phyloP scores from a whole-genome alignment of 1,139 yeast species.

The Magnusiomyces paraingens region DNA sequence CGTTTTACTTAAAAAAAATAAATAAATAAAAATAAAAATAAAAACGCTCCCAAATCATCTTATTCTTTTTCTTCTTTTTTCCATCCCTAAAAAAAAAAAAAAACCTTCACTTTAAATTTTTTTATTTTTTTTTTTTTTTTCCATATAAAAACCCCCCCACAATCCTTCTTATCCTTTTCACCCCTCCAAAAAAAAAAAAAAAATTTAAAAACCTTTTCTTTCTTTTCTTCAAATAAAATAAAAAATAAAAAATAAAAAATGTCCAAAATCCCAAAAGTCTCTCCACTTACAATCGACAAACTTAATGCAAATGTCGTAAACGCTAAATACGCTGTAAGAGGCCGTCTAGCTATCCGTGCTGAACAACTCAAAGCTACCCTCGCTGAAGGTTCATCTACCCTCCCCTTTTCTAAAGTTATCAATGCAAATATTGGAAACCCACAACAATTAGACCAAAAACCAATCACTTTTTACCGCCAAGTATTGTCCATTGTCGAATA shows the following conservation, averaged over 20 bases:
- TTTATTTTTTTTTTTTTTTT: no score
- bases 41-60: no score
- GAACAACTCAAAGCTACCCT: conserved; percentile 66
- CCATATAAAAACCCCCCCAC: not conserved
- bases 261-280: not conserved
- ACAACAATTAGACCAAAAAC: conserved; percentile 89
- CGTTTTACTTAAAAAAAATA: no score
- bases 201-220: no score
- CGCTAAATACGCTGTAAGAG: conserved; percentile 95
- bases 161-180: not conserved
- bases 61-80: no score
- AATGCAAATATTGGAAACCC: conserved; percentile 96
- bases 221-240: not conserved
- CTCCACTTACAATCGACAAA: conserved; percentile 37
- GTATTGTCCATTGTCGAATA: conserved; percentile 80
- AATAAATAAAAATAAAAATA: no score
- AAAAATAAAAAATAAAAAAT: not conserved
- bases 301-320: conserved; percentile 68
- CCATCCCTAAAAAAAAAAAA: no score
- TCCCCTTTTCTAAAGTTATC: conserved; percentile 73
- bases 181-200: no score
- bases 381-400: conserved; percentile 46
- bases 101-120: no score
- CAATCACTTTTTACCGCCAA: conserved; percentile 91
- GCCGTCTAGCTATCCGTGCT: conserved; percentile 86